phyloP scores from a whole-genome alignment of 2,329 filamentous ascomycete species.

The Aspergillus puulaauensis region DNA sequence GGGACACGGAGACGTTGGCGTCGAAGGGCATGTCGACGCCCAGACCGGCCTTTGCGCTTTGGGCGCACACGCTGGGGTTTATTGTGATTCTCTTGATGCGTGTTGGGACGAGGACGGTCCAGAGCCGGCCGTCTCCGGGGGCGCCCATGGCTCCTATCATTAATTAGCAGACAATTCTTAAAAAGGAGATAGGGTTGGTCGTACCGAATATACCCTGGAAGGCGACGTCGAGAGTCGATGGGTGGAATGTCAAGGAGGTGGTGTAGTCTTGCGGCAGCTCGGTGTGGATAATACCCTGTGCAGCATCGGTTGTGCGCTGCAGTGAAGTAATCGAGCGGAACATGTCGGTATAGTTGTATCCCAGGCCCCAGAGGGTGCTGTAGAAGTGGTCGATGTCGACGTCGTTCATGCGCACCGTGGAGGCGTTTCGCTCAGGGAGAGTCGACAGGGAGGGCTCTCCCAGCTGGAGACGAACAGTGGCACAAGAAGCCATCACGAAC shows the following conservation, averaged over 20 bases:
- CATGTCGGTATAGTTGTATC: conserved; percentile 26
- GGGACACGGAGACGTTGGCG: not conserved
- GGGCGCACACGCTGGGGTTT: not conserved
- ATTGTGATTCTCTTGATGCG: not conserved
- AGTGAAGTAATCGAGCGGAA: conserved; percentile 15
- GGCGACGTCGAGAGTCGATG: not conserved
- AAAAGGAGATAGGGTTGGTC: not conserved
- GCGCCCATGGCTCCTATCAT: not conserved
- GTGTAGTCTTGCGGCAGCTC: not conserved
- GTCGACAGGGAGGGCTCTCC: not conserved
- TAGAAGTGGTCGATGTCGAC: conserved; percentile 28
- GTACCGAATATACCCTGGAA: not conserved
- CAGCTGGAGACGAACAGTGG: not conserved
- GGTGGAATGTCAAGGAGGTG: not conserved
- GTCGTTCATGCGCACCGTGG: not conserved
- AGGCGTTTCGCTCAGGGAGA: not conserved
- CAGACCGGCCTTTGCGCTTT: not conserved
- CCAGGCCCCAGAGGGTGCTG: conserved; percentile 20
- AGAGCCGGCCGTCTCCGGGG: not conserved
- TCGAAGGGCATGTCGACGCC: not conserved
- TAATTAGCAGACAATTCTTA: not conserved
- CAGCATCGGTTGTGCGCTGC: not conserved
- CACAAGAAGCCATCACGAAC: not conserved
- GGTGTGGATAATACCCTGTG: not conserved
- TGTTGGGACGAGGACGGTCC: not conserved